These are phyloP conservation scores for Ceriops zippeliana DNA, from an alignment of 345 rosid species.

Conservation along the genomic window DNA sequence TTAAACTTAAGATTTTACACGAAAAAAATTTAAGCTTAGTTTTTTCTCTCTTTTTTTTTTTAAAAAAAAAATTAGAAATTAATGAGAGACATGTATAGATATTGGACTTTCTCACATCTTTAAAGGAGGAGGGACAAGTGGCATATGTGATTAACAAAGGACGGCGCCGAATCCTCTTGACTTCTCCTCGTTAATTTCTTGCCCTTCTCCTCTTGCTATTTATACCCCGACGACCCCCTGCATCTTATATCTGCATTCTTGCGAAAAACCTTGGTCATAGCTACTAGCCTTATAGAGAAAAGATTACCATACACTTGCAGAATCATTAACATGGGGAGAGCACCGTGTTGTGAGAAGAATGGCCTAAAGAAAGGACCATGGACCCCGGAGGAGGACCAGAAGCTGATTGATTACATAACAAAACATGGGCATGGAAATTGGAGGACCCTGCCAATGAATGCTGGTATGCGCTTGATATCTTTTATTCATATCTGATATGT, in stretches of 20 bases:
- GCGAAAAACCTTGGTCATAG: neutral
- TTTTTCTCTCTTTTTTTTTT: no score
- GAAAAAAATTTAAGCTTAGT: neutral
- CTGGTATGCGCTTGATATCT: neutral
- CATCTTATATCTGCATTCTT: slow-evolving; percentile 9
- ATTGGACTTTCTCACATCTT: slow-evolving; percentile 9
- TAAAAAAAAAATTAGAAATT: neutral
- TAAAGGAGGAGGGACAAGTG: slow-evolving; percentile 54
- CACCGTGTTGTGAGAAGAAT: neutral
- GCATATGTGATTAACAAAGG: slow-evolving; percentile 39
- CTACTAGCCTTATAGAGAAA: neutral
- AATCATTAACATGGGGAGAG: neutral
- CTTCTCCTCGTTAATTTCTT: slow-evolving; percentile 30
- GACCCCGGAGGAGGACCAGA: slow-evolving; percentile 3
- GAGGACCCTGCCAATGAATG: neutral
- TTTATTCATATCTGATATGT: no score
- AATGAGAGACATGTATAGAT: neutral
- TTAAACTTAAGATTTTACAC: neutral
- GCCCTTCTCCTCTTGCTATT: slow-evolving; percentile 25
- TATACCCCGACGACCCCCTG: slow-evolving; percentile 40
- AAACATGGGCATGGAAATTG: neutral
- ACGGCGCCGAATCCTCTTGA: slow-evolving; percentile 92
- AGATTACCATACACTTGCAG: neutral
- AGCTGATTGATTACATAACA: neutral
- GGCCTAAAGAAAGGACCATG: slow-evolving; percentile 2